Evolutionary conservation across 768 basidiomycete species (phyloP), one percentile per base, ranked within the genome.

Genomic region (Naganishia vishniacii): DNA sequence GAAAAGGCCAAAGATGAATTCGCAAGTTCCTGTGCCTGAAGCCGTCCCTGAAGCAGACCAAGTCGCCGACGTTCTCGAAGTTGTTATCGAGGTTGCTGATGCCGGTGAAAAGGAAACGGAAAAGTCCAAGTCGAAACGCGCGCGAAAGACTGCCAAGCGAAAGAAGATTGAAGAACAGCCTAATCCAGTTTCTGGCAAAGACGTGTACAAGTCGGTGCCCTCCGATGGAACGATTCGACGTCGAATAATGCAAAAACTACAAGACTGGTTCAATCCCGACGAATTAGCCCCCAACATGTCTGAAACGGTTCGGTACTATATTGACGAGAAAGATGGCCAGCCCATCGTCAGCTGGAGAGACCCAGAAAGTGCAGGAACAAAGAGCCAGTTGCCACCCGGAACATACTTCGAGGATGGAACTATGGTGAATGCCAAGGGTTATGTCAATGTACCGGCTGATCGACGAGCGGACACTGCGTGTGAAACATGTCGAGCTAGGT

Each of bases 131-230:
- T 16, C 29, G 18, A 51, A 51, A 51, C 49, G 49, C 31, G 53
- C 53, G n/a, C n/a, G n/a, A 23, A 20, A 13, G 34, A 41, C 53
- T 12, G 53, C 53, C 53, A 56, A 56, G 53, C 53, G 53, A n/a
- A 56, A 56, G 34, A 56, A 56, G 53, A 56, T 56, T 40, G 37
- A 56, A 26, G 53, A 56, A 20, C 53, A 15, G n/a, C 3, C 31
- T 34, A 12, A 7, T 8, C 49, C 49, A 34, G n/a, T 4, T n/a
- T 1, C 12, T 29, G 31, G 3, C 3, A 20, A 25, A 32, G 53
- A 20, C 23, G 53, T 23, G 6, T 7, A 6, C n/a, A 25, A 23
- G 20, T 25, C 20, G 20, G 6, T 15, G 18, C 23, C 20, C 4
- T 16, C 8, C 2, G 37, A 53, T 16, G 53, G 37, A 9, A 26